phyloP scores from a whole-genome alignment of 2,329 filamentous ascomycete genomes.

The Colletotrichum navitas region DNA sequence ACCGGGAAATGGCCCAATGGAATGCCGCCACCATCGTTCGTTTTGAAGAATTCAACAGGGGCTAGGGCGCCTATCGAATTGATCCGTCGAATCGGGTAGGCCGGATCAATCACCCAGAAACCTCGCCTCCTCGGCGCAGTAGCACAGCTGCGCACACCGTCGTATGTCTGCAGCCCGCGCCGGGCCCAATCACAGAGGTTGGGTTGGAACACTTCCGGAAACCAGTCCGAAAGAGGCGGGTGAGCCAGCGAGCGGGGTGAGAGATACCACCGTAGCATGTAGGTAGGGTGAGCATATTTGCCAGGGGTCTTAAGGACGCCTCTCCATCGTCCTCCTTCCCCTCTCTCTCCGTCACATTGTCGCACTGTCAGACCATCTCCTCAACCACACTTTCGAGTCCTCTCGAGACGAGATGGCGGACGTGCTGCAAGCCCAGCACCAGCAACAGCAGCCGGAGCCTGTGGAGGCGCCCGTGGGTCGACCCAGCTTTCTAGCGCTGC shows the following conservation, averaged over 20 bases:
- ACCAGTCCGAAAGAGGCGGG: background rate
- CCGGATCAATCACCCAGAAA: background rate
- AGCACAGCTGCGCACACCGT: background rate
- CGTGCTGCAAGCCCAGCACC: background rate
- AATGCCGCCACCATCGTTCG: background rate
- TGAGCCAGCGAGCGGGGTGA: constrained; percentile 1
- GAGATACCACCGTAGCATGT: background rate
- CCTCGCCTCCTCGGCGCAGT: background rate
- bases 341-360: background rate
- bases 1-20: background rate
- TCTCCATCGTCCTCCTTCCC: background rate
- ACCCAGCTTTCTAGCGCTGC: background rate
- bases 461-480: constrained; percentile 1
- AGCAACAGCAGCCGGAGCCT: background rate
- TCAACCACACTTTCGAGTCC: background rate
- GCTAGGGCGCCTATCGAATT: constrained; percentile 1
- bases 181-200: background rate
- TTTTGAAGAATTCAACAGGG: background rate
- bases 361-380: background rate
- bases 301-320: background rate
- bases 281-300: background rate
- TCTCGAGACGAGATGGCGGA: background rate
- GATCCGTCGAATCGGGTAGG: constrained; percentile 5
- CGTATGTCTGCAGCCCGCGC: background rate
- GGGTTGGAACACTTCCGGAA: background rate